These are phyloP conservation scores for Fraxinus quadrangulata DNA, from an alignment of 257 asterid genomes.

Conservation along the genomic window DNA sequence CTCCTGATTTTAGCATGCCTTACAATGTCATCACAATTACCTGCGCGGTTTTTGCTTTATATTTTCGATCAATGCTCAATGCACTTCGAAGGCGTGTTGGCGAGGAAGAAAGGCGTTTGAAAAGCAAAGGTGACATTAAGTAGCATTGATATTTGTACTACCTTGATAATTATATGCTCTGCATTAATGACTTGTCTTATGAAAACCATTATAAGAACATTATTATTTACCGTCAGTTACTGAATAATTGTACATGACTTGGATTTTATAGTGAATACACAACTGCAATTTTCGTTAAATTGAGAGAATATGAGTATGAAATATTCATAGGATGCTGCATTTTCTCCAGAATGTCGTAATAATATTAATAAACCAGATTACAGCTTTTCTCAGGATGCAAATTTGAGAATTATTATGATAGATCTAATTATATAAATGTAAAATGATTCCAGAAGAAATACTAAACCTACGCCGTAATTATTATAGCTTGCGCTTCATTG, in stretches of 20 bases:
- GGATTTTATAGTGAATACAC: not conserved
- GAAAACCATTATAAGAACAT: not conserved
- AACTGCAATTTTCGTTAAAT: not conserved
- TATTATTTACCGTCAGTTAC: not conserved
- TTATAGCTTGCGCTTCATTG: no score
- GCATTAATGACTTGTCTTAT: not conserved
- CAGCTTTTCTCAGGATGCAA: no score
- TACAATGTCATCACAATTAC: constrained; percentile 96
- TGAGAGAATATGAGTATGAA: no score
- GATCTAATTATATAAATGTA: no score
- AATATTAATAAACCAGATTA: no score
- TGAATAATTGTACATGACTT: not conserved
- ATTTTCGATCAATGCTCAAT: constrained; percentile 90
- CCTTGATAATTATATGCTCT: constrained; percentile 4
- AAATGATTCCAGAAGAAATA: no score
- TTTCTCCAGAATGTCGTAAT: no score
- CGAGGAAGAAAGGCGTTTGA: constrained; percentile 78
- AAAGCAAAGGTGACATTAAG: constrained; percentile 52
- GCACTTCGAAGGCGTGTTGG: constrained; percentile 76
- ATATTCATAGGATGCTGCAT: no score
- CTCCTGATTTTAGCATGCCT: constrained; percentile 99
- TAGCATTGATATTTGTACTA: not conserved
- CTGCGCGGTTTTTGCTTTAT: constrained; percentile 86
- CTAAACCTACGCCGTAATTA: no score
- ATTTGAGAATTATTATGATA: no score